phyloP scores from a whole-genome alignment of 106 monocot genomes.

The Cymbidium sinense region DNA sequence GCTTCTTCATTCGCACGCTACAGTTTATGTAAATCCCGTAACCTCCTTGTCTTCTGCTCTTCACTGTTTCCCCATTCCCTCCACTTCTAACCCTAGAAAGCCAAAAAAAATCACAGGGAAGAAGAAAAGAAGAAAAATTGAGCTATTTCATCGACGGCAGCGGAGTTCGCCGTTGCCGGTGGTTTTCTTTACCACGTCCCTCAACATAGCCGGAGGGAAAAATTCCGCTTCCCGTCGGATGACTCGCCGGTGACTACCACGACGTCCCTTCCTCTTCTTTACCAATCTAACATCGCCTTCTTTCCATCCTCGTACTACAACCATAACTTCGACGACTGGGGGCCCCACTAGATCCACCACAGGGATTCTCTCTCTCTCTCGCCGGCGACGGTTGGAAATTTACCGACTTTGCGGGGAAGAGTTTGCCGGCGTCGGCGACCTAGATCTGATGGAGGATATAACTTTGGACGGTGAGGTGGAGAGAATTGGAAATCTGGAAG shows the following conservation, averaged over 20 bases:
- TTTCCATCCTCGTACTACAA: too few relatives aligned
- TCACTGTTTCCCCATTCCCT: neutral
- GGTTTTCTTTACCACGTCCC: too few relatives aligned
- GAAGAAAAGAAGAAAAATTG: neutral
- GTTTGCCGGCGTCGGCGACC: too few relatives aligned
- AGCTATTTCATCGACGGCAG: neutral
- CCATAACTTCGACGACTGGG: too few relatives aligned
- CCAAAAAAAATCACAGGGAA: neutral
- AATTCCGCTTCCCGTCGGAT: conserved; percentile 52
- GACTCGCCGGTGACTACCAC: neutral
- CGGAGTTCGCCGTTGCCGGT: neutral
- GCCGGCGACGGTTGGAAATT: conserved; percentile 29
- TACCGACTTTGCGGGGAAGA: conserved; percentile 40
- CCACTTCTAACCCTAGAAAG: neutral
- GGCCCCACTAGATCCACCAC: neutral
- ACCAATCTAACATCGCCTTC: too few relatives aligned
- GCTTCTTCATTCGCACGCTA: too few relatives aligned
- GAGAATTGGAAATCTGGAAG: neutral
- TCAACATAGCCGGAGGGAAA: too few relatives aligned
- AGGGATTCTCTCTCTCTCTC: conserved; percentile 15
- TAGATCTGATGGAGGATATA: neutral
- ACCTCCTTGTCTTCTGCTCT: neutral
- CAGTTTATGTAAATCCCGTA: too few relatives aligned
- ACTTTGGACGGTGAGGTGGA: neutral
- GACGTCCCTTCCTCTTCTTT: too few relatives aligned